These are phyloP conservation scores for Agapanthus africanus DNA, from an alignment of 106 monocot species.

Conservation along the genomic window DNA sequence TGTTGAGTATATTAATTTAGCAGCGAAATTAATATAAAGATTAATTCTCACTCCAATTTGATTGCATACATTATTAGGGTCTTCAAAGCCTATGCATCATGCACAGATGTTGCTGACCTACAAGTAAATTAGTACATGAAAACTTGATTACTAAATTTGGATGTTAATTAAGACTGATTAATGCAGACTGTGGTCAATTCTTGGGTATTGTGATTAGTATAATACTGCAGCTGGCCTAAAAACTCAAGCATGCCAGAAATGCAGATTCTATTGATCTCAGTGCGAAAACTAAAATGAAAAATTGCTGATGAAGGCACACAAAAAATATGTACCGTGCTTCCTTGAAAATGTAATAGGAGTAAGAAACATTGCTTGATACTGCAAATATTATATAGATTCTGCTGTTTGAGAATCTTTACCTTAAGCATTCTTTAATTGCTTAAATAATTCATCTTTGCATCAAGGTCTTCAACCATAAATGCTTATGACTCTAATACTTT, in stretches of 20 bases:
- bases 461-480: neutral
- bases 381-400: too few relatives aligned
- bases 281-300: neutral
- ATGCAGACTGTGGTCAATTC: neutral
- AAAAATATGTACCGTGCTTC: too few relatives aligned
- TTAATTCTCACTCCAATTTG: too few relatives aligned
- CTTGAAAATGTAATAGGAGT: neutral
- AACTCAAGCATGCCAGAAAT: neutral
- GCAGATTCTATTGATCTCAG: neutral
- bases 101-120: too few relatives aligned
- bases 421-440: neutral
- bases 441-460: neutral
- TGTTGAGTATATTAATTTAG: too few relatives aligned
- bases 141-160: neutral
- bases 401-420: neutral
- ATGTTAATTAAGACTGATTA: too few relatives aligned
- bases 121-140: too few relatives aligned
- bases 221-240: neutral
- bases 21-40: too few relatives aligned
- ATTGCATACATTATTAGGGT: too few relatives aligned
- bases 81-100: too few relatives aligned
- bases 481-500: neutral
- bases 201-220: neutral
- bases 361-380: neutral
- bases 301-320: neutral